Base-by-base conservation (phyloP, 805 yeast species). In the Candida incommunis region DNA sequence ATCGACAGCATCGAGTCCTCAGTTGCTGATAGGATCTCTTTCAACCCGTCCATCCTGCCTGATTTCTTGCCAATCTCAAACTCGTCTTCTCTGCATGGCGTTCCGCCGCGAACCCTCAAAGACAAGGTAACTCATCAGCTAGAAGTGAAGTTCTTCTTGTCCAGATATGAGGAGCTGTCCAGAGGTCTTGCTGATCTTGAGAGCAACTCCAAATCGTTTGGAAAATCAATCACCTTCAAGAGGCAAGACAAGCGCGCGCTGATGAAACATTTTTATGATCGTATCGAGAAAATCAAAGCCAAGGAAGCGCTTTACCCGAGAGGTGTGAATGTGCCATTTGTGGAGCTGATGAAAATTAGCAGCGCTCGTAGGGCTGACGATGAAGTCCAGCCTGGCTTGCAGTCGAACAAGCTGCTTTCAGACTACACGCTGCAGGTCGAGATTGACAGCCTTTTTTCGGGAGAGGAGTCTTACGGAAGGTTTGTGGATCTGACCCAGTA, bases 1-100 rank as follows among this genome's bases (percentile, higher is more conserved):
- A 59, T 83, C 18, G 94, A 88, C 50, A 62, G 75, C 2, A 70
- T 90, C 2, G 94, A 88, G 54, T 54, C 62, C 23, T 85, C 85
- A 0, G 68, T 86, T 0, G 61, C 80, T 0, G 71, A 70, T 41
- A 65, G 96, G 44, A 62, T 86, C 2, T 31, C 40, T 3, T 65
- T 54, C 37, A 80, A 82, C 54, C 87, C 90, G 0, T 67, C 64
- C 16, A 48, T 83, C 2, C 68, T 73, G 34, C 70, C 68, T 2
- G 58, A 56, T 3, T 58, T 59, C 0, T 46, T 41, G 9, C 25
- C 45, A 4, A 48, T 46, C 11, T 53, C 52, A 13, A 43, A 49
- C 44, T 54, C 44, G 53, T 63, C 50, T 57, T 47, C 59, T 57
- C 16, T 60, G 66, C 20, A 55, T 63, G 41, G 58, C 51, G 3